Evolutionary conservation across 208 protist genomes (phyloP), one percentile per base, ranked within the genome.

Genomic region (Wallacemonas sp.): DNA sequence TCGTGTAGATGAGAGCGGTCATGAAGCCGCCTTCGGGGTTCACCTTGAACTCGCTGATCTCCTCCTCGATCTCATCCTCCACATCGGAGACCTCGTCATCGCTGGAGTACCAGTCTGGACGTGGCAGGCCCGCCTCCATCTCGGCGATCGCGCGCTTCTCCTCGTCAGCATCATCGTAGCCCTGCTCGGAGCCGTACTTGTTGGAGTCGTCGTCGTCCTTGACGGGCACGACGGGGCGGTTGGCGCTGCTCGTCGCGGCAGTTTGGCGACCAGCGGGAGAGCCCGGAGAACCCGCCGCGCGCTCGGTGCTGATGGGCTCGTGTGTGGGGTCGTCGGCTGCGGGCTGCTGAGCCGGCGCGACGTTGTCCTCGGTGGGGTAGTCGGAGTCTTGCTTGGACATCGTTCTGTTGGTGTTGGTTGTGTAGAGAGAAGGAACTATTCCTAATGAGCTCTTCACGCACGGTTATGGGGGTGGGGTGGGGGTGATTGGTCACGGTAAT

Each of bases 71-170:
- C 23, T 65, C 56, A 24, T 65, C 57, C 0, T 66, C 63, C 2
- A 24, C 19, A 43, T 49, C 39, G 34, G 63, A 68, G 24, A 47
- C 72, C 6, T 83, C 81, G 34, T 82, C 70, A 48, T 74, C 72
- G 60, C 76, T 86, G 23, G 62, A 62, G 69, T 86, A 86, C 80
- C 80, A 86, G 39, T 75, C 68, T 2, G 76, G 76, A 1, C 76
- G 80, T 14, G 76, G 81, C 55, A 87, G 77, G 41, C 33, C 52
- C 19, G 68, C 60, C 60, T 83, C 66, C 17, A 85, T 56, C 38
- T 44, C 68, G 17, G 65, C 58, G 30, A 85, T 63, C 30, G 70
- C 66, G 21, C 68, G 70, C 36, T 68, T 66, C 58, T 76, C 68
- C 43, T 70, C 60, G 38, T 78, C 67, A 4, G 63, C 52, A 19